Evolutionary conservation across 2,329 filamentous ascomycete species (phyloP), one percentile per base, ranked within the genome.

Genomic region (Cercospora sojina): DNA sequence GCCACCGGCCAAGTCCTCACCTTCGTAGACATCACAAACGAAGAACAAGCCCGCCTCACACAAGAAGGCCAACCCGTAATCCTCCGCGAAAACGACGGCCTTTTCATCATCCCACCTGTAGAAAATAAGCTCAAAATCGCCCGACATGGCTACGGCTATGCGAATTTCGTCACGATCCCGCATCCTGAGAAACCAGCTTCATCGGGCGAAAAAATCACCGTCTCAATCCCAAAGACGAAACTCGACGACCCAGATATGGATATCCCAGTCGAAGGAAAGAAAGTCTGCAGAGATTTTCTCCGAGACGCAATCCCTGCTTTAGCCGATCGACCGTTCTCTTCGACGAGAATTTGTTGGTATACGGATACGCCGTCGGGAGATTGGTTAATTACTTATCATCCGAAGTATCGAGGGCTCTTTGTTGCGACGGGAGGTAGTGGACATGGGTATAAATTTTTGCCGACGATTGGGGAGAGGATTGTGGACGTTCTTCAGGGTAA

Each of bases 1-100:
- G 91, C 93, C 2, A 96, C 92, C 0, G 94, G 92, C 13, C 94
- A 98, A 74, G 86, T 87, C 0, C 77, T 98, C 27, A 90, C 86
- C 12, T 97, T 96, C 80, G 81, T 97, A 70, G 83, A 87, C 69
- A 85, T 98, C 72, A 90, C 88, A 0, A 81, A 87, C 16, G 85
- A 86, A 5, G 93, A 97, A 79, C 88, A 93, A 78, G 81, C 82
- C 16, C 78, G 78, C 3, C 82, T 97, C 10, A 82, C 82, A 49
- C 62, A 64, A 27, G 38, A 58, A 16, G 80, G 86, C 35, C 87
- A 89, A 74, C 93, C 93, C 0, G 90, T 92, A 1, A 79, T 91
- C 23, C 80, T 94, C 47, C 92, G 92, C 79, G 82, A 93, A 70
- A 86, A 83, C 58, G 87, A 84, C 1, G 91, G 91, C 8, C 83